Percentiles rank a stretch among this genome's conserved stretches.
phyloP scores from a whole-genome alignment of 73 alveolate species.

The Stentor coeruleus region DNA sequence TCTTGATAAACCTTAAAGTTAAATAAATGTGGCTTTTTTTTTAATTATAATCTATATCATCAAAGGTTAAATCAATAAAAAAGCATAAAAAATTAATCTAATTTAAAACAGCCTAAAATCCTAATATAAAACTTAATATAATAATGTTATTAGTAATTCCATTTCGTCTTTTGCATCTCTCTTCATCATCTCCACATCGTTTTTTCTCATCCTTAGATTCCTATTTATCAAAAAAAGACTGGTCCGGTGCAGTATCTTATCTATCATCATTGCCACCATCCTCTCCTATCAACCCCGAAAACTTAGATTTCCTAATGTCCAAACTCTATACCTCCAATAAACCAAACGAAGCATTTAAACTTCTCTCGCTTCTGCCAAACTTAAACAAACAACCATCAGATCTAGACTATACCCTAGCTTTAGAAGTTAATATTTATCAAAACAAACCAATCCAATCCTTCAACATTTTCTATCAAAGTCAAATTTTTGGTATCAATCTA shows the following conservation, averaged over 20 bases:
- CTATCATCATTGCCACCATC: not conserved
- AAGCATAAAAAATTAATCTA: too few relatives aligned
- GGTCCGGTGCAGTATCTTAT: not conserved
- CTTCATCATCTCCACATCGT: too few relatives aligned
- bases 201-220: too few relatives aligned
- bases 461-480: not conserved
- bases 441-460: not conserved
- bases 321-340: not conserved
- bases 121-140: too few relatives aligned
- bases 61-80: too few relatives aligned
- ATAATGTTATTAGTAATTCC: too few relatives aligned
- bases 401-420: not conserved
- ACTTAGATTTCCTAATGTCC: not conserved
- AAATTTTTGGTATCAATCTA: not conserved
- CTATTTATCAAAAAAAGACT: not conserved
- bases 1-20: not conserved
- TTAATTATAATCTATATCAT: too few relatives aligned
- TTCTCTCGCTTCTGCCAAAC: not conserved
- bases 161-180: too few relatives aligned
- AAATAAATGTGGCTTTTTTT: too few relatives aligned
- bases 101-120: too few relatives aligned
- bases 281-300: not conserved
- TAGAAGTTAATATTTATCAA: not conserved
- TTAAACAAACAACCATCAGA: not conserved
- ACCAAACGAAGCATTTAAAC: not conserved